phyloP scores from a whole-genome alignment of 2,329 filamentous ascomycete species.

The Clathrospora elynae region DNA sequence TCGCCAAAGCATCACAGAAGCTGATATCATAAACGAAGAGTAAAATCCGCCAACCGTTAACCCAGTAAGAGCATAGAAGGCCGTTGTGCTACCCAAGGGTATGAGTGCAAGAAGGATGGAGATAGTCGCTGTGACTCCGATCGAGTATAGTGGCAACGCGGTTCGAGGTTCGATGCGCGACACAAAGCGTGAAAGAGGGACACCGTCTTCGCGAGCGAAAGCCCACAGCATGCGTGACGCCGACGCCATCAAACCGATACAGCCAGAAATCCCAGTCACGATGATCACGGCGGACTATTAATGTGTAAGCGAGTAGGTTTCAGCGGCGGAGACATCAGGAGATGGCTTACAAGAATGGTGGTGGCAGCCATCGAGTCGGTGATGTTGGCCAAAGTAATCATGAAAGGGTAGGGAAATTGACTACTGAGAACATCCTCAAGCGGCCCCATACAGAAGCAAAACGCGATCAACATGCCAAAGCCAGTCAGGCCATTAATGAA shows the following conservation, averaged over 20 bases:
- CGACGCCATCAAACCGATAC: slow-evolving; percentile 16
- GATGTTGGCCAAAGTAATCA: slow-evolving; percentile 53
- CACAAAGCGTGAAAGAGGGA: slow-evolving; percentile 29
- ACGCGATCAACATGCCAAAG: slow-evolving; percentile 41
- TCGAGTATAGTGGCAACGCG: slow-evolving; percentile 48
- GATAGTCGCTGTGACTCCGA: slow-evolving; percentile 30
- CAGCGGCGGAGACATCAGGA: no score
- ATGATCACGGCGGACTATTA: no score
- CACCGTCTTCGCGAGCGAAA: slow-evolving; percentile 22
- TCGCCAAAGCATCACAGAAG: slow-evolving; percentile 11
- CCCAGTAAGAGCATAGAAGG: slow-evolving; percentile 17
- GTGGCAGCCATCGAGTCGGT: no score
- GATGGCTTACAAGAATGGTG: no score
- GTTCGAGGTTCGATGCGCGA: slow-evolving; percentile 10
- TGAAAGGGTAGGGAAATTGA: slow-evolving; percentile 48
- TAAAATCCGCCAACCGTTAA: slow-evolving; percentile 18
- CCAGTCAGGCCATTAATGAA: slow-evolving; percentile 40
- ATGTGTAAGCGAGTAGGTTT: no score
- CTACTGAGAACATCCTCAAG: slow-evolving; percentile 20
- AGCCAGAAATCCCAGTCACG: no score
- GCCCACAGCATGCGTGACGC: slow-evolving; percentile 25
- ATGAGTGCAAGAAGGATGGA: slow-evolving; percentile 18
- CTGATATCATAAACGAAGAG: slow-evolving; percentile 18
- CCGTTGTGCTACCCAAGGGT: slow-evolving; percentile 13
- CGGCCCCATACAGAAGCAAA: slow-evolving; percentile 34